Base-by-base conservation (phyloP, 2,329 filamentous ascomycete species). In the Trichoderma harzianum region DNA sequence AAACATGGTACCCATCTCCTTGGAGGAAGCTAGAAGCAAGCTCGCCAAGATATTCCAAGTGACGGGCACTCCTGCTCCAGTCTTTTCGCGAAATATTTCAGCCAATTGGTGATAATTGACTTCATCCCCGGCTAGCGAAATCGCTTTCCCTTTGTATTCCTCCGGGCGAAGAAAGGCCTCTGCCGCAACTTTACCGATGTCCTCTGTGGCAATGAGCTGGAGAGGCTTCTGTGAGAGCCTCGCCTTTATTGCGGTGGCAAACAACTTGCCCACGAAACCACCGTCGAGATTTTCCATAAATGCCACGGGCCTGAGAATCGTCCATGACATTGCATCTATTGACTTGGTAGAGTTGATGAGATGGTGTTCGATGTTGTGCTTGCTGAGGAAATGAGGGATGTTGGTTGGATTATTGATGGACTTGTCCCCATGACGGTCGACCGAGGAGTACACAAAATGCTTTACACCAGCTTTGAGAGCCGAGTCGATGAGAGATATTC, bases 361-460 rank as follows among this genome's bases (percentile, higher is more conserved):
- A 18, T 61, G 66, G 36, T 61, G 26, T 12, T 69, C 26, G 21
- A 60, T 69, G 26, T 69, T 69, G 36, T 69, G 55, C 34, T 69
- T 69, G 53, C 55, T 51, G 36, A 69, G 4, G 18, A 60, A 68
- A 18, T 47, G 36, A 32, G 55, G 53, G n/a, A 51, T 47, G 14
- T 61, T 32, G n/a, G 64, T 67, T 2, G 64, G 64, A 21, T 57
- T 57, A 34, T 58, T 8, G 34, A 60, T 60, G n/a, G 55, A 69
- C 6, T n/a, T 58, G 14, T 34, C 26, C 3, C 65, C 55, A 24
- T 68, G 65, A 2, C 65, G 26, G 36, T 69, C 55, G 34, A 69
- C 26, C 12, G 55, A 69, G 16, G 66, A 51, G 24, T 61, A 69
- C 18, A 61, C 28, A 14, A 34, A 61, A 18, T 51, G 66, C 16